A percentile compares a stretch with the other conserved stretches of the same genome.
Evolutionary conservation across 2,329 filamentous ascomycete genomes (phyloP).

Genomic region (Fusarium sp.): DNA sequence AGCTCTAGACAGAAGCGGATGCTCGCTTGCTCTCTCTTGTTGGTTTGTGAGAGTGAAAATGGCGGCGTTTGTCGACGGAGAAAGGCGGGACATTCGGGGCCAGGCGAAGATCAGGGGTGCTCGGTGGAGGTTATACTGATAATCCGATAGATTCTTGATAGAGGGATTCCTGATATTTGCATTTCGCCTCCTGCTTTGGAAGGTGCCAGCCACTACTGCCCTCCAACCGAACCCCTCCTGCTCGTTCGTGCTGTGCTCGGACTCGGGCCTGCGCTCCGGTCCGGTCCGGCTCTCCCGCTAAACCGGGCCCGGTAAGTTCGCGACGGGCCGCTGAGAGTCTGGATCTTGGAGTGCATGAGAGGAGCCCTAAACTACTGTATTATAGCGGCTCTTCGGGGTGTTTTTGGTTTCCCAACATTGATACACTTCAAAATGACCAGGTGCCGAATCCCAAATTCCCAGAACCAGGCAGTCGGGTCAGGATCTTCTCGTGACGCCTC

Average conservation of each 20-base stretch:
- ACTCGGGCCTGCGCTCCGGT: neutral
- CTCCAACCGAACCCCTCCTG: constrained; percentile 1
- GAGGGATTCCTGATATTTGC: neutral
- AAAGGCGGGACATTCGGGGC: neutral
- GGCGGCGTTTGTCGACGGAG: neutral
- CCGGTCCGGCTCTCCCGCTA: neutral
- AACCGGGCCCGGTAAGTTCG: neutral
- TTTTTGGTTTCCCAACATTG: neutral
- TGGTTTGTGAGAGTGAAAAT: neutral
- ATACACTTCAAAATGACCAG: neutral
- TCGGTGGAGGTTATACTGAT: neutral
- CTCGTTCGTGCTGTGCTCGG: neutral
- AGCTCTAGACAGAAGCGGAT: neutral
- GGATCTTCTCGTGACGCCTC: neutral
- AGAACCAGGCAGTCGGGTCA: neutral
- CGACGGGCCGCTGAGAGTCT: neutral
- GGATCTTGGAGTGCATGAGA: neutral
- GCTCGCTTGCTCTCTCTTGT: neutral
- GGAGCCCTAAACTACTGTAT: neutral
- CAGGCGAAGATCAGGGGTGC: neutral
- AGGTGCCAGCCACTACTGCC: neutral
- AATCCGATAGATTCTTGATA: neutral
- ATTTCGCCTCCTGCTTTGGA: neutral
- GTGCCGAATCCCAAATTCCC: neutral
- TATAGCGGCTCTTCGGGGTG: neutral